Conservation (phyloP, 2,329 filamentous ascomycete genomes). For the Aspergillus novofumigatus region DNA sequence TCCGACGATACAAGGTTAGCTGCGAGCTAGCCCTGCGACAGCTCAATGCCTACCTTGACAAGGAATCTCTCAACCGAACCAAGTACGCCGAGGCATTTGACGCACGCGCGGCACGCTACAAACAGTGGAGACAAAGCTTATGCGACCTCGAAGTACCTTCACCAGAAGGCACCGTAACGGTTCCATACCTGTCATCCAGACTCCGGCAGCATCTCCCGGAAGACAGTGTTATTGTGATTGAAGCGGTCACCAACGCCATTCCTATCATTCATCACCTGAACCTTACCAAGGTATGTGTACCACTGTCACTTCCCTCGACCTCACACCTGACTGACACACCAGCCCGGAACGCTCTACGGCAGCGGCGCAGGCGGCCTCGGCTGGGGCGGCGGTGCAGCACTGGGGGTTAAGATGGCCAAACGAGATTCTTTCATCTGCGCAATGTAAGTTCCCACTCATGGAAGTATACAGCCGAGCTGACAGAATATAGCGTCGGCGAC, state of each 20-base stretch:
- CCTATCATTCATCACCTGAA: slow-evolving; percentile 64
- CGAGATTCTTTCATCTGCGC: slow-evolving; percentile 53
- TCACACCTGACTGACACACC: background rate
- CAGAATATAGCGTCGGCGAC: slow-evolving; percentile 50
- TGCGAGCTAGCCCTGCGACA: slow-evolving; percentile 48
- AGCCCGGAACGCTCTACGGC: slow-evolving; percentile 51
- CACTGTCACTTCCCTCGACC: background rate
- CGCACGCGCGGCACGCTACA: background rate
- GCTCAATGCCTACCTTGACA: slow-evolving; percentile 30
- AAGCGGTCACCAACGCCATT: slow-evolving; percentile 54
- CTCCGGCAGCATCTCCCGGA: slow-evolving; percentile 53
- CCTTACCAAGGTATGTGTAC: slow-evolving; percentile 31
- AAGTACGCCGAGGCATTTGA: background rate
- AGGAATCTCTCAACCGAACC: background rate
- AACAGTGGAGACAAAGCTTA: background rate
- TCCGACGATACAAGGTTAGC: slow-evolving; percentile 39
- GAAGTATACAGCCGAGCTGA: background rate
- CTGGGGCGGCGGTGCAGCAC: slow-evolving; percentile 69
- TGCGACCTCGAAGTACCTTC: background rate
- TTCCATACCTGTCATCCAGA: slow-evolving; percentile 51
- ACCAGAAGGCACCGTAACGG: slow-evolving; percentile 32
- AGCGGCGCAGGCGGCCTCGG: slow-evolving; percentile 69
- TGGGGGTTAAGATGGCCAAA: slow-evolving; percentile 69
- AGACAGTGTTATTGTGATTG: slow-evolving; percentile 68
- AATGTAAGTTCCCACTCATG: slow-evolving; percentile 31